Conservation (phyloP, 169 alveolate genomes). For the Plasmodium ovale region DNA sequence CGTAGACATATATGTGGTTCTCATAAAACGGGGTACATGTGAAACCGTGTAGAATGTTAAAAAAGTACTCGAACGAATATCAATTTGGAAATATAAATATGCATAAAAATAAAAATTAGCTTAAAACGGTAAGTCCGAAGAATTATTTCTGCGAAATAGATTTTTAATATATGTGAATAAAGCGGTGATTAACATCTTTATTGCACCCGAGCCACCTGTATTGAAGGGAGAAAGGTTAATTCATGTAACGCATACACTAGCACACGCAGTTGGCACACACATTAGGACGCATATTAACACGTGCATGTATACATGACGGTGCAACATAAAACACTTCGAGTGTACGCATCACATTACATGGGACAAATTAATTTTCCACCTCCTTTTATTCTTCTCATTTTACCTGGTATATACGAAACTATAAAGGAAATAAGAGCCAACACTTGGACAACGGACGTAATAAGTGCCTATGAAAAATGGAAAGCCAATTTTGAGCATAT, state of each 20-base stretch:
- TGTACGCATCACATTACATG: neutral
- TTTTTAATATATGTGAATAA: conserved; percentile 36
- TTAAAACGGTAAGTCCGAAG: conserved; percentile 75
- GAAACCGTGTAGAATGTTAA: conserved; percentile 3
- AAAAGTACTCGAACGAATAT: neutral
- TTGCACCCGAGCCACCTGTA: conserved; percentile 68
- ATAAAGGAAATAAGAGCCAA: conserved; percentile 69
- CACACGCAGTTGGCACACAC: too few species aligned
- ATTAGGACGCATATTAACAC: neutral
- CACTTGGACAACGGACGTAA: conserved; percentile 69
- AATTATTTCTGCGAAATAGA: conserved; percentile 46
- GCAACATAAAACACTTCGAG: too few species aligned
- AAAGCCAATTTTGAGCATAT: neutral
- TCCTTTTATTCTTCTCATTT: neutral
- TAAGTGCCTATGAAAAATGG: conserved; percentile 31
- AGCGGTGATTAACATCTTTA: conserved; percentile 32
- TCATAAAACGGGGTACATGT: neutral
- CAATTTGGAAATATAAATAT: neutral
- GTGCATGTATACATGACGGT: too few species aligned
- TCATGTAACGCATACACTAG: neutral
- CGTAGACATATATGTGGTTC: too few species aligned
- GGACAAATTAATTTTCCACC: neutral
- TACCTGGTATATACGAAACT: conserved; percentile 75
- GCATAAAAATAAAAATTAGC: neutral
- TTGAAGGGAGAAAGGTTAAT: neutral